Evolutionary conservation across 345 rosid species (phyloP), one percentile per base, ranked within the genome.

Genomic region (Combretum micranthum): DNA sequence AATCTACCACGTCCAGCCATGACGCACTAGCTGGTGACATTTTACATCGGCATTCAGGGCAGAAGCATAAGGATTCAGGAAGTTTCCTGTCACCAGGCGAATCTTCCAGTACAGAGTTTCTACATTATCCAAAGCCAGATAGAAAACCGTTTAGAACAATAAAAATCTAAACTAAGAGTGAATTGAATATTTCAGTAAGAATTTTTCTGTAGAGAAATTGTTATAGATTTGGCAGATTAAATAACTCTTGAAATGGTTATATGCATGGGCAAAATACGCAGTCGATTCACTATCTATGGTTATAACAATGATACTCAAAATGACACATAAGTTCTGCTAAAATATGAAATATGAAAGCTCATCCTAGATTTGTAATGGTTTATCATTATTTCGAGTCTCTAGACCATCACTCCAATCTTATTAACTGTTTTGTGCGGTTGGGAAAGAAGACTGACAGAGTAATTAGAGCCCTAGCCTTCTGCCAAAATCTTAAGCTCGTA

Each of bases 61-160:
- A 68, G 50, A 53, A 64, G 66, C 60, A 52, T 65, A 47, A 60
- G 2, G 76, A 63, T 4, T 59, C 20, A 16, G 70, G 60, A 25
- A 61, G 54, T 67, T 64, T 61, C 55, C 63, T 79, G n/a, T 17
- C 64, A 52, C 64, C 47, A 2, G 76, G 77, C 12, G 42, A 47
- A 64, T 79, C 83, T 47, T 69, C 81, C 23, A 77, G 63, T 15
- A 73, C 57, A 54, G 86, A 81, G 63, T 63, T 72, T 70, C 90
- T 84, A 80, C 62, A 65, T 61, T 3, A 32, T 32, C 39, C 39
- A 32, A 7, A 32, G 39, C 7, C 1, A 1, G 10, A 32, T 1
- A 32, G 39, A 32, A 32, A 32, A 32, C 9, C n/a, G 14, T 59
- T 17, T 23, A 47, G 45, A 43, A 64, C 49, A 23, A 46, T 48